Evolutionary conservation across 192 early-diverging fungal species (phyloP).

Genomic region (Funneliformis mosseae): DNA sequence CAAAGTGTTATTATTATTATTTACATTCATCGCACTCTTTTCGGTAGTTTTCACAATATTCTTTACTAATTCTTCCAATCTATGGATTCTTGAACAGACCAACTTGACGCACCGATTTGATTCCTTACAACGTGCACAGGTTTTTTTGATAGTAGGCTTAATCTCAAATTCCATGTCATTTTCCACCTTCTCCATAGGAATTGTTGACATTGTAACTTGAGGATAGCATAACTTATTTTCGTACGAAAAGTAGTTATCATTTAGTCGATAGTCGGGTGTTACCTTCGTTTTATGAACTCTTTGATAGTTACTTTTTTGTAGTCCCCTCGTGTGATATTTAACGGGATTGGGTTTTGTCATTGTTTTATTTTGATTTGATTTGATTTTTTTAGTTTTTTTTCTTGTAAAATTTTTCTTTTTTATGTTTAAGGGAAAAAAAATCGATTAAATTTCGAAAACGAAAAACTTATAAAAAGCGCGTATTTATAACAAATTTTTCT

Average conservation of each 20-base stretch:
- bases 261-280: background rate
- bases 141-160: conserved; percentile 5
- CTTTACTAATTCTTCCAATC: background rate
- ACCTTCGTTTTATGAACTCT: background rate
- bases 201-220: background rate
- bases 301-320: background rate
- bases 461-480: no score
- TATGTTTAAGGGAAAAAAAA: no score
- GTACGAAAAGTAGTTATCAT: background rate
- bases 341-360: background rate
- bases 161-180: background rate
- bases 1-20: background rate
- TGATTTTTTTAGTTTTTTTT: no score
- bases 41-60: background rate
- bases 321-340: background rate
- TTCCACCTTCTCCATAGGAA: background rate
- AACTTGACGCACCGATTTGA: conserved; percentile 1
- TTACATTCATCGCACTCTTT: background rate
- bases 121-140: conserved; percentile 18
- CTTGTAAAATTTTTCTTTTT: no score
- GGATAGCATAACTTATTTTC: background rate
- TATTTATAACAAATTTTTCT: no score
- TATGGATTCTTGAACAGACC: background rate
- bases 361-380: no score
- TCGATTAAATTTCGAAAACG: no score